A percentile compares a stretch with the other conserved stretches of the same genome.
Evolutionary conservation across 2,329 filamentous ascomycete genomes (phyloP).

Genomic region (Monosporascus sp.): DNA sequence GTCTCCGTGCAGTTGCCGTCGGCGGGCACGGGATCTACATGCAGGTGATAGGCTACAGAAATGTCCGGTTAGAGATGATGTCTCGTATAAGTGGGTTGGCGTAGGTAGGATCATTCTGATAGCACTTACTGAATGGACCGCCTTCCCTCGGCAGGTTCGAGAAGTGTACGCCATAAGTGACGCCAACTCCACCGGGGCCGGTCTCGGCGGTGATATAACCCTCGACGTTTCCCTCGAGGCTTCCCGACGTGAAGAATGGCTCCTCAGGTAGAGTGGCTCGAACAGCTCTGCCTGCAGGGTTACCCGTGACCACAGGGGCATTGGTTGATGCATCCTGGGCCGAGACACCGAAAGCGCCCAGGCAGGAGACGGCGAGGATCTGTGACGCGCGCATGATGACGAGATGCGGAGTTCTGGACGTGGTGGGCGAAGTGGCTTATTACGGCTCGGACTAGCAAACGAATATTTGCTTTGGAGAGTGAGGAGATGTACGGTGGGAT

Average conservation of each 20-base stretch:
- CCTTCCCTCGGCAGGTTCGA: slow-evolving; percentile 51
- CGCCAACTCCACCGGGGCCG: slow-evolving; percentile 45
- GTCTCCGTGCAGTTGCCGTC: slow-evolving; percentile 68
- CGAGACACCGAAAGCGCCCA: slow-evolving; percentile 16
- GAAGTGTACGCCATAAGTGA: slow-evolving; percentile 50
- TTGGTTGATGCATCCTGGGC: slow-evolving; percentile 28
- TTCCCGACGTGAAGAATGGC: slow-evolving; percentile 43
- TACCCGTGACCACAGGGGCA: slow-evolving; percentile 47
- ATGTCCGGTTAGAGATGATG: slow-evolving; percentile 7
- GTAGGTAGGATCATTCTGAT: no score
- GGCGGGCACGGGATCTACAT: slow-evolving; percentile 55
- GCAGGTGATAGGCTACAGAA: slow-evolving; percentile 63
- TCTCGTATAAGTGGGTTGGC: background rate
- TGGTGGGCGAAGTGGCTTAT: no score
- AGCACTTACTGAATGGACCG: slow-evolving; percentile 54
- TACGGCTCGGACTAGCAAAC: no score
- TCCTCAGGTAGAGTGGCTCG: slow-evolving; percentile 49
- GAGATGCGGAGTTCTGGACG: background rate
- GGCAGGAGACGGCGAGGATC: slow-evolving; percentile 17
- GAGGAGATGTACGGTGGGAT: no score
- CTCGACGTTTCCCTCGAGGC: slow-evolving; percentile 47
- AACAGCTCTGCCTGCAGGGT: slow-evolving; percentile 50
- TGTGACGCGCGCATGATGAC: slow-evolving; percentile 19
- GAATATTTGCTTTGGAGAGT: no score
- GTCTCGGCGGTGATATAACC: slow-evolving; percentile 44